Evolutionary conservation across 176 grass and related monocot species (phyloP), one percentile per base, ranked within the genome.

Genomic region (Juncus effusus): DNA sequence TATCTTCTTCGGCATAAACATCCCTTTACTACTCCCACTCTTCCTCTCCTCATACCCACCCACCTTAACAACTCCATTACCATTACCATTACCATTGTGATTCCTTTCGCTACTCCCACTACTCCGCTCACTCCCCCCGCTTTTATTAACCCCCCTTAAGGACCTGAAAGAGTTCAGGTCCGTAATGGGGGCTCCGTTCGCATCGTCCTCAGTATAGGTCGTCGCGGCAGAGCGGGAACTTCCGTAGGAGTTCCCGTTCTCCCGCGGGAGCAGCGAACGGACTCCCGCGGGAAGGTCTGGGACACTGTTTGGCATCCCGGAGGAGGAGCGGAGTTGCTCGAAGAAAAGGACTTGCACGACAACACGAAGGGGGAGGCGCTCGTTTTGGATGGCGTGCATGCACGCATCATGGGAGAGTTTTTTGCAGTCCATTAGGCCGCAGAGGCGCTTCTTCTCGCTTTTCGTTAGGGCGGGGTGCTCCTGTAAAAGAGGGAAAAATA

Each of bases 271-370:
- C 19, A 99, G 78, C 0, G 89, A 86, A 16, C 72, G 81, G 2
- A 71, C 64, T 19, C 42, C 51, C 3, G 64, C 69, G 36, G 86
- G 77, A 9, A 90, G 57, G 47, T 87, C 81, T 9, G 78, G 36
- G 37, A 42, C 63, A 15, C 59, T 56, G 3, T 39, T 13, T 45
- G 69, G 69, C 1, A 14, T 77, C 54, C 78, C 59, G 51, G 16
- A 53, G 4, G 80, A 76, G 36, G 83, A 72, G 36, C 80, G 67
- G 51, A 87, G 54, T 62, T 94, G 95, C 65, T 94, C 81, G 11
- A 99, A 94, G 81, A 94, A 99, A 63, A 99, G 89, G 64, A 99
- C 86, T 79, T 87, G 95, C 35, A 99, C 95, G 54, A 99, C 89
- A 15, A 99, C 83, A 5, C 95, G 95, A 5, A 99, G 69, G 61